Base-by-base conservation (phyloP, 2,329 filamentous ascomycete genomes). In the Fusarium sp. region DNA sequence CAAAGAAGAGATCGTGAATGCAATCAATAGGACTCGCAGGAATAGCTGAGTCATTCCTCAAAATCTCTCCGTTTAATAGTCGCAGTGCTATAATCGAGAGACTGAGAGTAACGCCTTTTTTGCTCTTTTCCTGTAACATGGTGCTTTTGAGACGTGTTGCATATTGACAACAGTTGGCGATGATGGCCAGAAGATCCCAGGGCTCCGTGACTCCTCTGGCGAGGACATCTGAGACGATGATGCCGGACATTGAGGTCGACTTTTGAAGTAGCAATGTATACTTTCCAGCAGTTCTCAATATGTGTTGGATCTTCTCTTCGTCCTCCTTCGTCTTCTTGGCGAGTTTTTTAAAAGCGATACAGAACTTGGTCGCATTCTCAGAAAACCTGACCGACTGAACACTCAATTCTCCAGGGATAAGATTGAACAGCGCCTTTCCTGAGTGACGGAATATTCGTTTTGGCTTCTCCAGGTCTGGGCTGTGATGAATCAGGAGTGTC, bases 101-200 rank as follows among this genome's bases (percentile, higher is more conserved):
- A 13, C 75, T 79, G 9, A 80, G 65, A 22, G 78, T 80, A 1
- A 60, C 57, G 4, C 45, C 31, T 2, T 63, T 62, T 1, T 29
- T 3, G 0, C 5, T 22, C 2, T 25, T 33, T n/a, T 45, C n/a
- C 2, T 67, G 68, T 0, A 82, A 72, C 2, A 54, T 36, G 25
- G 45, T 31, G 5, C 13, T 62, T 31, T 82, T 65, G 5, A 82
- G 61, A 5, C 80, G 69, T 0, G 74, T 66, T 2, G 73, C 63
- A 35, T 82, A 82, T n/a, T 79, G 72, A 20, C 81, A 82, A 58
- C 80, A 82, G 33, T 82, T 82, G 14, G 80, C 80, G 14, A 80
- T 63, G 10, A 82, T 80, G 1, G 80, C 73, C 1, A 82, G 45
- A 1, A 73, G 74, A 35, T 82, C 80, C 77, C 76, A 82, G 0